Evolutionary conservation across 495 filamentous ascomycete species (phyloP), one percentile per base, ranked within the genome.

Genomic region (Neohortaea acidophila): DNA sequence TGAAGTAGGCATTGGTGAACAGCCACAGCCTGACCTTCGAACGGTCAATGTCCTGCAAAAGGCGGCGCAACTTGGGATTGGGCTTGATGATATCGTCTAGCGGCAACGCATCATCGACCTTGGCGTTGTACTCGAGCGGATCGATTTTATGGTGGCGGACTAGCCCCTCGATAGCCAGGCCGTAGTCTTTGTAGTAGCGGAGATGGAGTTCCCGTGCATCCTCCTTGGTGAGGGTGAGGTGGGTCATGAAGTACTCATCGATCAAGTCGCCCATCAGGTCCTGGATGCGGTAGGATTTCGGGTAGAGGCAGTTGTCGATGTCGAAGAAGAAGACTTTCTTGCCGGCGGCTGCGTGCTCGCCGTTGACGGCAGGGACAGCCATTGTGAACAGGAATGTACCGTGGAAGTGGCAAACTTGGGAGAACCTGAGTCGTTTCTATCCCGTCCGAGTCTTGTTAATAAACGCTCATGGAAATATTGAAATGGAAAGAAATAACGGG

Each of bases 61-160:
- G 55, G 51, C 69, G 62, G 31, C 83, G 77, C 35, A 99, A 66
- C 37, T 72, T 63, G 1, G 73, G 69, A 46, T 92, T 73, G 0
- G 81, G 81, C 28, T 65, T 75, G 51, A 99, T 75, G 56, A 94
- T 70, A 7, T 62, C 62, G 39, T 94, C 84, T 10, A 99, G 70
- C 0, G 91, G 87, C 18, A 99, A 63, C 0, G 91, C 87, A 52
- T 99, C 91, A 56, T 99, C 91, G 19, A 96, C 91, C 59, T 85
- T 75, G 43, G 67, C 58, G 57, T 99, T 99, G 69, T 94, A 99
- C 21, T 85, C 84, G 2, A 99, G 68, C 1, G 91, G 79, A 51
- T 99, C 84, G 51, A 99, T 89, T 59, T 87, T 79, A 60, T 99
- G 91, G 59, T 94, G 78, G 18, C 81, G 75, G 0, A 92, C 85